A percentile compares a stretch with the other conserved stretches of the same genome.
phyloP scores from a whole-genome alignment of 176 grass and related monocot genomes.

The Stipa capillata region DNA sequence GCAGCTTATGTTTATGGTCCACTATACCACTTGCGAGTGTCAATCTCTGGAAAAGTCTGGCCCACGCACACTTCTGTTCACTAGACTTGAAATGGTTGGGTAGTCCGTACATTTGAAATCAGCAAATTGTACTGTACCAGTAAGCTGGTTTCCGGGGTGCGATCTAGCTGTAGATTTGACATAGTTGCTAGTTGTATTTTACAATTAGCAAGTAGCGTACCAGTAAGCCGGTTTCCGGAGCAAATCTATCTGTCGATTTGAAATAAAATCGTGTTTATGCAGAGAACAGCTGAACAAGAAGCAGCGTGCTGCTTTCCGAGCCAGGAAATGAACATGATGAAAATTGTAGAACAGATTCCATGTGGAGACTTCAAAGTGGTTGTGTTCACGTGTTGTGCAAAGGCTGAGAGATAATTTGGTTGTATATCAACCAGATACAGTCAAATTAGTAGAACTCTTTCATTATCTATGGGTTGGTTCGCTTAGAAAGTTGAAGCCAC shows the following conservation, averaged over 20 bases:
- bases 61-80: background rate
- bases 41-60: background rate
- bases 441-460: no score
- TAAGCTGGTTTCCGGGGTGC: background rate
- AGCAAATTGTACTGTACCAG: background rate
- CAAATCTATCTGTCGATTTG: background rate
- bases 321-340: background rate
- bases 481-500: background rate
- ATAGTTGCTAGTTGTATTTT: background rate
- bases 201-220: background rate
- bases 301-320: background rate
- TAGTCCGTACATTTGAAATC: background rate
- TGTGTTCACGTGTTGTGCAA: no score
- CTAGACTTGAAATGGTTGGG: no score
- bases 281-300: background rate
- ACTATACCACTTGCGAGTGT: background rate
- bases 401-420: no score
- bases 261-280: background rate
- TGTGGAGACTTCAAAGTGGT: slow-evolving; percentile 1
- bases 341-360: background rate
- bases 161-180: slow-evolving; percentile 3
- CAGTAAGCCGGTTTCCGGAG: background rate
- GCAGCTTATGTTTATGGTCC: background rate
- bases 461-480: no score
- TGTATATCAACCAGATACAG: no score